Evolutionary conservation across 257 asterid species (phyloP).

Genomic region (Solanum medicagineum): DNA sequence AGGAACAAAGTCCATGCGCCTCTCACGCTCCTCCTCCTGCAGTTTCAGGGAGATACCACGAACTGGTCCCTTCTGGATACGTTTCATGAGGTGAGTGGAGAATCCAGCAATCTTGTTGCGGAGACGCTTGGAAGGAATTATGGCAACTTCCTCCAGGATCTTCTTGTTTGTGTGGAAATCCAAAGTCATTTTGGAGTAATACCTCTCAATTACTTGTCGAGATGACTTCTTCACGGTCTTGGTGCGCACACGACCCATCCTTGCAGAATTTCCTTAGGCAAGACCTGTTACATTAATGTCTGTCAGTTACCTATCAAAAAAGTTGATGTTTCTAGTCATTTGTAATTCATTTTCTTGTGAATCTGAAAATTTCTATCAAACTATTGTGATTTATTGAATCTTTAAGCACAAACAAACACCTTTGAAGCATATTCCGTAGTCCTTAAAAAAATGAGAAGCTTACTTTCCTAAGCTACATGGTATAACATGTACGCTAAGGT

Average conservation of each 20-base stretch:
- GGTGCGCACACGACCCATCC: constrained; percentile 47
- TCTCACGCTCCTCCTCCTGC: constrained; percentile 38
- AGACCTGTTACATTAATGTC: not conserved
- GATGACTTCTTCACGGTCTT: constrained; percentile 46
- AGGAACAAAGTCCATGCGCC: constrained; percentile 44
- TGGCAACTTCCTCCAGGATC: constrained; percentile 30
- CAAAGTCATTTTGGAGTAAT: constrained; percentile 41
- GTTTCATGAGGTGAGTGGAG: constrained; percentile 34
- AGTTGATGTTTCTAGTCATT: not conserved
- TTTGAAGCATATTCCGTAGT: not conserved
- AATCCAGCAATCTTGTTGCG: constrained; percentile 34
- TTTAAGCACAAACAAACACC: not conserved
- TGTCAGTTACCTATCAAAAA: not conserved
- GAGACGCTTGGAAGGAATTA: constrained; percentile 32
- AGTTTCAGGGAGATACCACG: constrained; percentile 29
- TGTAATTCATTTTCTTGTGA: not conserved
- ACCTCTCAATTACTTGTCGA: constrained; percentile 36
- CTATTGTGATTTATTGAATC: not conserved
- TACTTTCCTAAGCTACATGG: not conserved
- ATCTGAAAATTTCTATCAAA: not conserved
- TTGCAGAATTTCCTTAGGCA: not conserved
- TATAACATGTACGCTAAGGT: not conserved
- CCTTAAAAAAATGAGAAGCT: not conserved
- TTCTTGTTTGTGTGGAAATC: constrained; percentile 45
- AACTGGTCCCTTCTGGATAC: constrained; percentile 32